Conservation (phyloP, 345 rosid genomes). For the Brassica carinata region DNA sequence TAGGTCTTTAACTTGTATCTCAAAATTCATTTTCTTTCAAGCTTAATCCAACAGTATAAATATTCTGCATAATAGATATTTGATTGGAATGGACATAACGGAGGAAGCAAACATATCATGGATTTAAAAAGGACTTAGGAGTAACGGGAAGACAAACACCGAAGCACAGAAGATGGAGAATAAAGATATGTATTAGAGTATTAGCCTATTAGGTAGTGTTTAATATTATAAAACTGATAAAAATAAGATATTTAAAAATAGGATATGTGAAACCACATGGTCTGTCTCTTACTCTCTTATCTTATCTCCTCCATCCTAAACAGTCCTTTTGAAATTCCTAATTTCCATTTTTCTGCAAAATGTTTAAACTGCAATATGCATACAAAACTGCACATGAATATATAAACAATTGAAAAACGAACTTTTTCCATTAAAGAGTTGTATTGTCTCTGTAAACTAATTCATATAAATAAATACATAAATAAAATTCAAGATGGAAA, state of each 20-base stretch:
- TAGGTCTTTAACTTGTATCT: too few relatives aligned
- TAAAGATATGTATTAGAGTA: constrained; percentile 3
- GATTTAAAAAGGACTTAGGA: constrained; percentile 6
- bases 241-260: neutral
- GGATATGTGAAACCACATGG: constrained; percentile 39
- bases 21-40: too few relatives aligned
- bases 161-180: constrained; percentile 11
- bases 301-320: constrained; percentile 26
- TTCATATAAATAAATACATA: neutral
- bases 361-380: neutral
- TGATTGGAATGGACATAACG: constrained; percentile 18
- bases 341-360: neutral
- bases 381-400: neutral
- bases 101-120: constrained; percentile 28
- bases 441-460: neutral
- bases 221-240: constrained; percentile 3
- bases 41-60: neutral
- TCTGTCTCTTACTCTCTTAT: constrained; percentile 23
- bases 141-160: constrained; percentile 27
- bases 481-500: neutral
- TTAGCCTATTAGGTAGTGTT: neutral
- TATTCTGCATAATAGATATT: neutral
- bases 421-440: neutral
- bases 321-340: constrained; percentile 1
- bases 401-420: neutral